Conservation (phyloP, 2,329 filamentous ascomycete species). For the Cytospora leucostoma region DNA sequence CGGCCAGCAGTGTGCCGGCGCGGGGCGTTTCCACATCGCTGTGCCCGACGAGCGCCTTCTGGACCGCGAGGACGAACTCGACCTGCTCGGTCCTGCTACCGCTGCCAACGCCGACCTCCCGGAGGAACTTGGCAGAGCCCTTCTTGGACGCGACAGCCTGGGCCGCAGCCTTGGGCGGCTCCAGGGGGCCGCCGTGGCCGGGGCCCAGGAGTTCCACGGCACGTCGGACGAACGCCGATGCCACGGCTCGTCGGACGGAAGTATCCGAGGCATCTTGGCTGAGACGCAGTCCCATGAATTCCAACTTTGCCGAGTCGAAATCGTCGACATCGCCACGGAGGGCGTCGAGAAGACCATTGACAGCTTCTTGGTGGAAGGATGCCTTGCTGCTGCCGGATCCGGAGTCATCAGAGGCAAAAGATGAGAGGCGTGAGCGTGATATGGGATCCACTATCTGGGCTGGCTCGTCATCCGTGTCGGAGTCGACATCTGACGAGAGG, state of each 20-base stretch:
- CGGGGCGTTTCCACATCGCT: slow-evolving; percentile 51
- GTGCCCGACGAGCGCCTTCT: slow-evolving; percentile 72
- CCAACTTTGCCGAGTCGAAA: slow-evolving; percentile 80
- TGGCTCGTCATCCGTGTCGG: slow-evolving; percentile 60
- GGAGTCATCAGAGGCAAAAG: slow-evolving; percentile 73
- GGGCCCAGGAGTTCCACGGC: slow-evolving; percentile 67
- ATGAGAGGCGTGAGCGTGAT: slow-evolving; percentile 63
- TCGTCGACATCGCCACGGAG: slow-evolving; percentile 73
- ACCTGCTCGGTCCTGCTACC: slow-evolving; percentile 76
- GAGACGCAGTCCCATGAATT: slow-evolving; percentile 91
- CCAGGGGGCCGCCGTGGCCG: slow-evolving; percentile 51
- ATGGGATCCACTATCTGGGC: slow-evolving; percentile 30
- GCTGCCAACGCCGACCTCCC: slow-evolving; percentile 61
- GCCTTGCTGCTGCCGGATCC: slow-evolving; percentile 43
- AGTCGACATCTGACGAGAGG: slow-evolving; percentile 63
- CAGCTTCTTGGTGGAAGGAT: slow-evolving; percentile 84
- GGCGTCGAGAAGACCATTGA: slow-evolving; percentile 82
- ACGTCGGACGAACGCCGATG: slow-evolving; percentile 80
- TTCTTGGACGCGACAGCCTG: slow-evolving; percentile 56
- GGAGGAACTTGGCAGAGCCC: slow-evolving; percentile 58
- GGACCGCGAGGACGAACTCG: slow-evolving; percentile 79
- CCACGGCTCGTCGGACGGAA: slow-evolving; percentile 84
- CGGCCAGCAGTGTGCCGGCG: slow-evolving; percentile 68
- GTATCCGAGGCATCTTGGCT: slow-evolving; percentile 86
- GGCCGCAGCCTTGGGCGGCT: slow-evolving; percentile 65